Base-by-base conservation (phyloP, 2,329 filamentous ascomycete genomes). In the Fusarium nematophilum region DNA sequence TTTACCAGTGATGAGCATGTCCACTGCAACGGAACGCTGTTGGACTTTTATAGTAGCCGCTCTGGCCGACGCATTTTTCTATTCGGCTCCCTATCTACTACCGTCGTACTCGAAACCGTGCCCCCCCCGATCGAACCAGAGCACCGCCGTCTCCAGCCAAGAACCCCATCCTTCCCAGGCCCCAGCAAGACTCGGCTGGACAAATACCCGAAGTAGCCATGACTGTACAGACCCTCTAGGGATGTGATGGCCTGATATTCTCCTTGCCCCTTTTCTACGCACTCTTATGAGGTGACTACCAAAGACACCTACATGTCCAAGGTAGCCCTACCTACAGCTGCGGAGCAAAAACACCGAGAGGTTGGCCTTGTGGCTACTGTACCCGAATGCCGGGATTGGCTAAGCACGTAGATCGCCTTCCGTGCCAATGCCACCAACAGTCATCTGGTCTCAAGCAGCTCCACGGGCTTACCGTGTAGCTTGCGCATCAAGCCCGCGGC, bases 91-190 rank as follows among this genome's bases (percentile, higher is more conserved):
- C n/a, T 14, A 14, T 14, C 30, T 33, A 14, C 26, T 40, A 34
- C n/a, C 30, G 29, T 42, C 23, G 31, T 26, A 11, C 37, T 15
- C 25, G 34, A 48, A 38, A 33, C 29, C 14, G 34, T 10, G 13
- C 15, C 17, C 17, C 9, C 45, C 9, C 17, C 40, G 29, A 26
- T 36, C 48, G 48, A 52, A 52, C 49, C 40, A 52, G 49, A 46
- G 21, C 39, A 38, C 30, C 34, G 21, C 42, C 21, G 11, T n/a
- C n/a, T n/a, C n/a, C n/a, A n/a, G n/a, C n/a, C n/a, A n/a, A n/a
- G n/a, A n/a, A n/a, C n/a, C n/a, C n/a, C 30, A 21, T 37, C 15
- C 17, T n/a, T n/a, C 7, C 33, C 33, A n/a, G 33, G 17, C 31
- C 44, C 30, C 26, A 29, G 31, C 33, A 38, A 30, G 30, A 37